Evolutionary conservation across 257 asterid genomes (phyloP).

Genomic region (Prunella vulgaris): DNA sequence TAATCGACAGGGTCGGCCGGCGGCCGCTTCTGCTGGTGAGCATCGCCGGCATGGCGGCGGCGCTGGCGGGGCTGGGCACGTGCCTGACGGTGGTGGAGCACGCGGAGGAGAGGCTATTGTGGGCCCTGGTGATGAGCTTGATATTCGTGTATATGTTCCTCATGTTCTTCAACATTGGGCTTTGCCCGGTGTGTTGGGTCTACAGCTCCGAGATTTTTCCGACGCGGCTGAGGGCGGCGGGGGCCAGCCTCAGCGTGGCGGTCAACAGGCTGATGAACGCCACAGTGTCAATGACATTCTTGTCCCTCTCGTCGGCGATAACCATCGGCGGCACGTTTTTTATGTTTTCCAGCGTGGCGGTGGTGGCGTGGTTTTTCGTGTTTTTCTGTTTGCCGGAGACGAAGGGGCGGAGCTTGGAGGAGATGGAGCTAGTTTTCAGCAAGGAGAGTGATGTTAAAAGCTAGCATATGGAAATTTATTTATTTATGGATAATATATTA

Average conservation of each 20-base stretch:
- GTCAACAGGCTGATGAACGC: slow-evolving; percentile 76
- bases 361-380: slow-evolving; percentile 55
- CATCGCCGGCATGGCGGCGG: slow-evolving; percentile 48
- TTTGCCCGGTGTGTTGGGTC: slow-evolving; percentile 83
- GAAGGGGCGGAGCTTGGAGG: slow-evolving; percentile 23
- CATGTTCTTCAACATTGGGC: slow-evolving; percentile 62
- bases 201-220: slow-evolving; percentile 76
- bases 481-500: no score
- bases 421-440: slow-evolving; percentile 52
- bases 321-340: slow-evolving; percentile 60
- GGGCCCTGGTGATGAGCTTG: slow-evolving; percentile 43
- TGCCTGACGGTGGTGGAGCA: slow-evolving; percentile 45
- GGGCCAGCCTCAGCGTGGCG: slow-evolving; percentile 58
- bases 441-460: background rate
- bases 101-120: slow-evolving; percentile 24
- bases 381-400: slow-evolving; percentile 65
- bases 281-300: slow-evolving; percentile 58
- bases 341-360: slow-evolving; percentile 41
- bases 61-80: slow-evolving; percentile 50
- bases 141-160: slow-evolving; percentile 21
- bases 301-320: slow-evolving; percentile 47
- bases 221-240: slow-evolving; percentile 49
- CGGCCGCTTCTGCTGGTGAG: slow-evolving; percentile 48
- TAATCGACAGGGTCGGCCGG: slow-evolving; percentile 38
- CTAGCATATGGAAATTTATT: no score